Percentiles rank a stretch among this genome's conserved stretches.
These are phyloP conservation scores for Cladophialophora exuberans DNA, from an alignment of 2,329 filamentous ascomycete genomes.

Conservation along the genomic window DNA sequence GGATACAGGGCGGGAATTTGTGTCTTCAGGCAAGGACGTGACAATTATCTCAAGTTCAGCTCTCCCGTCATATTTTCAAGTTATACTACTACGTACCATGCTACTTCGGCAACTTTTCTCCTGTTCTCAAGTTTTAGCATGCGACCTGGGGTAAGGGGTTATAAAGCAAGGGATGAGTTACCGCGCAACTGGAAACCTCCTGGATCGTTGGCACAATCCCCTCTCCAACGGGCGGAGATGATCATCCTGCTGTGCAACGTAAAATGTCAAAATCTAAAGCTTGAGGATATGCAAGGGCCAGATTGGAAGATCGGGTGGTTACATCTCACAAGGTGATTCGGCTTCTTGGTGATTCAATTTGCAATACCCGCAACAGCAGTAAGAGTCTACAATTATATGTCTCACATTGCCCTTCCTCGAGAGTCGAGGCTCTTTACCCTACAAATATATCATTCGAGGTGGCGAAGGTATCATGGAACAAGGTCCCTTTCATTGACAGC, in stretches of 20 bases:
- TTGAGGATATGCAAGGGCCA: constrained; percentile 21
- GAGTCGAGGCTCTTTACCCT: neutral
- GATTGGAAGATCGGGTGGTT: constrained; percentile 10
- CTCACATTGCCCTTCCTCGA: constrained; percentile 16
- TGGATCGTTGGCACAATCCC: constrained; percentile 17
- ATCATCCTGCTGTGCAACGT: too few relatives aligned
- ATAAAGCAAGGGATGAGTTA: constrained; percentile 24
- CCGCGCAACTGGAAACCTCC: neutral
- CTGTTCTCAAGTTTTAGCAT: neutral
- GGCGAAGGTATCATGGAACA: constrained; percentile 14
- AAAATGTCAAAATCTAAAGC: constrained; percentile 7
- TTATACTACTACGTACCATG: constrained; percentile 2
- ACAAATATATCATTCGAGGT: constrained; percentile 11
- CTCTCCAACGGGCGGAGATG: neutral
- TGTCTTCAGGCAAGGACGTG: too few relatives aligned
- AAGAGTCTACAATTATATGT: constrained; percentile 15
- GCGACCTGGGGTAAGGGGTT: neutral
- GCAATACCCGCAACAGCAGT: constrained; percentile 23
- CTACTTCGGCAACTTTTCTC: neutral
- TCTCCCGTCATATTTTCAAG: too few relatives aligned
- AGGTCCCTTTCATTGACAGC: too few relatives aligned
- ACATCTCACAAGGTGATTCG: neutral
- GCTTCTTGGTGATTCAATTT: constrained; percentile 22
- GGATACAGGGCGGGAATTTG: too few relatives aligned
- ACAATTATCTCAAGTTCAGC: too few relatives aligned